Evolutionary conservation across 2,329 filamentous ascomycete species (phyloP), one percentile per base, ranked within the genome.

Genomic region (Didymella keratinophila): DNA sequence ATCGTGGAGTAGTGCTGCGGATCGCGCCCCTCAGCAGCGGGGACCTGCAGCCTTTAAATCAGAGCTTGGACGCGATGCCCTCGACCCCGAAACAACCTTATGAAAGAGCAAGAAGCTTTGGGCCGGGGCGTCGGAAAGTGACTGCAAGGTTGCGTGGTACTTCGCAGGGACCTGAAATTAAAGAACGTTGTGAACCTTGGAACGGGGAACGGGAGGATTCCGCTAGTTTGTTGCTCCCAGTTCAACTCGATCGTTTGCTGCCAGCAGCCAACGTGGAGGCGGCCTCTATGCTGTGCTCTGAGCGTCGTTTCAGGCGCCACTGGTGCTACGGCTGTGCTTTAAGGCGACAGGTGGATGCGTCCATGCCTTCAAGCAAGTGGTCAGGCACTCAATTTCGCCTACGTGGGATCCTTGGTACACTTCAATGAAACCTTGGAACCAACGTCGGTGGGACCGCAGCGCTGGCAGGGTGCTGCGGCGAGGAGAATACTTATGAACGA

Each of bases 221-320:
- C 48, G 41, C 46, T 53, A 37, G 37, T 42, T 52, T 43, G 42
- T 32, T 27, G 52, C 47, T 52, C 18, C 34, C 47, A 59, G 34
- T 53, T 6, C 23, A 28, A 16, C 18, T 12, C 11, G 48, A 54
- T 50, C 43, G 52, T 53, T 53, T 55, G 56, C 52, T 58, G 58
- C 37, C 52, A 49, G 60, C 49, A 56, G 57, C 56, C 52, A 56
- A 58, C 46, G 60, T 62, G 54, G 51, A 64, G 46, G 50, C 50
- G 34, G 49, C 44, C 27, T 18, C 34, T 44, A 54, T 53, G 43
- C 47, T 48, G 53, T 57, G 42, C 55, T 43, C 59, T 52, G 48
- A 47, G 52, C 32, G 46, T 48, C 48, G 58, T 64, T 69, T 68
- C 65, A 64, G 63, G 65, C 66, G 67, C 69, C 65, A 68, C 69